Evolutionary conservation across 176 grass and related monocot species (phyloP).

Genomic region (Raddia distichophylla): DNA sequence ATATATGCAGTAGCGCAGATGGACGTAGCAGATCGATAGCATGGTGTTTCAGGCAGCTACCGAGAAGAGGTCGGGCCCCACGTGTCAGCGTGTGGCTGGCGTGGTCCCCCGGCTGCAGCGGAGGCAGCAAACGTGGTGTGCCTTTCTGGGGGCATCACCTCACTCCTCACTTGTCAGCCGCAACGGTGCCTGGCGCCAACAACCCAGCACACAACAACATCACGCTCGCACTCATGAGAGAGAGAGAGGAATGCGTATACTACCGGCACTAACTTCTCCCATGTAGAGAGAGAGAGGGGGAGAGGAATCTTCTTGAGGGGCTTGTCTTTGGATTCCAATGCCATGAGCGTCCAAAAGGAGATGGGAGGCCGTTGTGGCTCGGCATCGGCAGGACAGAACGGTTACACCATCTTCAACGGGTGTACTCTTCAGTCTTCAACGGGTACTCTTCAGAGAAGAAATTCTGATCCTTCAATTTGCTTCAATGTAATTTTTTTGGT

Average conservation of each 20-base stretch:
- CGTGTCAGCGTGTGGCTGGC: background rate
- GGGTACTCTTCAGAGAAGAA: no score
- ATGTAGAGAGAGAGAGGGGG: background rate
- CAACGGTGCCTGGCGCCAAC: conserved; percentile 16
- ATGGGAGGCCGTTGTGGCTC: background rate
- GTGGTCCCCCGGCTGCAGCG: background rate
- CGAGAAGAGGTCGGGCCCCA: background rate
- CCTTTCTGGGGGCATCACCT: background rate
- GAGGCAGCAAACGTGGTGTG: conserved; percentile 16
- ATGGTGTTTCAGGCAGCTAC: background rate
- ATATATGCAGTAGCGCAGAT: no score
- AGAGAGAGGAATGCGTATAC: background rate
- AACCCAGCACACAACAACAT: background rate
- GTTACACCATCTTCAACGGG: background rate
- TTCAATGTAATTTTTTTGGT: no score
- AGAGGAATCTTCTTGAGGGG: conserved; percentile 31
- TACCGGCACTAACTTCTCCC: no score
- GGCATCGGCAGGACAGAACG: background rate
- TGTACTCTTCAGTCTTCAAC: no score
- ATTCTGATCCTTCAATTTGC: no score
- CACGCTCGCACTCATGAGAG: background rate
- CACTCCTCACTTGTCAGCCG: background rate
- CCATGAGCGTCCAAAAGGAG: conserved; percentile 35
- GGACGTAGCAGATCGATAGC: background rate
- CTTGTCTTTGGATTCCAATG: conserved; percentile 36